A percentile compares a stretch with the other conserved stretches of the same genome.
phyloP scores from a whole-genome alignment of 1,139 yeast species.

The Yamadazyma siamensis region DNA sequence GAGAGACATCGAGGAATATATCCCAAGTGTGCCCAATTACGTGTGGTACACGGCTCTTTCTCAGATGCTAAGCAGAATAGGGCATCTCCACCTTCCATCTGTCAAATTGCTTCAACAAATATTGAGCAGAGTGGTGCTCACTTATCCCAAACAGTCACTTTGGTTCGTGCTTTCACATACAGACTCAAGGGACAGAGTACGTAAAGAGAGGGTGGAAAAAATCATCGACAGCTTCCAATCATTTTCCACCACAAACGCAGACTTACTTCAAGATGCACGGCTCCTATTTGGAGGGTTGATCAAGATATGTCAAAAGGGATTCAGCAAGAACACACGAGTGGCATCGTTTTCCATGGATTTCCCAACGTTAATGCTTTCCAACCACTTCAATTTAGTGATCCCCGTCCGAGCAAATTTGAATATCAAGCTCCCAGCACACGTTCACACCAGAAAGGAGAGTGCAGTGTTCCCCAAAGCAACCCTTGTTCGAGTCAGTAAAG shows the following conservation, averaged over 20 bases:
- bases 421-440: constrained; percentile 55
- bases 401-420: constrained; percentile 79
- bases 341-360: constrained; percentile 34
- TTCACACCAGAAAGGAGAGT: constrained; percentile 39
- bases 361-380: constrained; percentile 43
- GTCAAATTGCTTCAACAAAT: constrained; percentile 54
- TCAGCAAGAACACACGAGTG: constrained; percentile 30
- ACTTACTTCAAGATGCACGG: constrained; percentile 24
- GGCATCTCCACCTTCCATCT: constrained; percentile 60
- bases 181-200: constrained; percentile 58
- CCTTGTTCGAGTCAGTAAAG: constrained; percentile 50
- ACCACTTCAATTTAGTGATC: constrained; percentile 67
- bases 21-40: constrained; percentile 50
- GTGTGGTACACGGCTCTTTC: constrained; percentile 87
- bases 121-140: constrained; percentile 51
- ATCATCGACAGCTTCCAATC: constrained; percentile 18
- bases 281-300: constrained; percentile 34
- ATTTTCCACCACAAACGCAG: constrained; percentile 10
- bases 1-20: constrained; percentile 48
- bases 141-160: constrained; percentile 77
- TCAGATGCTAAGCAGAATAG: constrained; percentile 77
- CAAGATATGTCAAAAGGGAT: constrained; percentile 31
- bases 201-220: constrained; percentile 50
- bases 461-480: constrained; percentile 54
- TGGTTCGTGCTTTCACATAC: constrained; percentile 82